Evolutionary conservation across 345 rosid species (phyloP).

Genomic region (Zanthoxylum bungeanum): DNA sequence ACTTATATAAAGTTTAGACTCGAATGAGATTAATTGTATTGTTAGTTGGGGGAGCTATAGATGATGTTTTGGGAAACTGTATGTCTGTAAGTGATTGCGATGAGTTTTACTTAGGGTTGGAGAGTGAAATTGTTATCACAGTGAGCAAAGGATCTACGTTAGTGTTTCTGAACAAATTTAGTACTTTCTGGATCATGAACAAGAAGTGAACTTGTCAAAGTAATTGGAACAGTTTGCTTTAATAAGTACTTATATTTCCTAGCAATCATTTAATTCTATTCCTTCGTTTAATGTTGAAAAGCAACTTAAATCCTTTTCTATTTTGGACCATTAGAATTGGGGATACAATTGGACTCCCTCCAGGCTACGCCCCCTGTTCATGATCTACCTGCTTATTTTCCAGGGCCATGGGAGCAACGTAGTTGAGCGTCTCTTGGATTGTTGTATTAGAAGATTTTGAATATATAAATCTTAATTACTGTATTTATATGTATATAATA

Average conservation of each 20-base stretch:
- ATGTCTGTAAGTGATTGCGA: background rate
- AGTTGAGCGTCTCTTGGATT: background rate
- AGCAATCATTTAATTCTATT: background rate
- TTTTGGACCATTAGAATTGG: background rate
- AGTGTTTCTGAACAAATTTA: background rate
- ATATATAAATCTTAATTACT: background rate
- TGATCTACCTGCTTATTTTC: background rate
- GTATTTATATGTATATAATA: background rate
- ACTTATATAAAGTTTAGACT: background rate
- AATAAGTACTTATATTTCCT: background rate
- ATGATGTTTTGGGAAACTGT: background rate
- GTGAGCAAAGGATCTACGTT: background rate
- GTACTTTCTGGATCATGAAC: background rate
- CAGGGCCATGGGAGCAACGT: background rate
- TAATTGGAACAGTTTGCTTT: background rate
- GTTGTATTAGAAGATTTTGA: background rate
- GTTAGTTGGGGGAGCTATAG: background rate
- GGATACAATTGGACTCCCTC: background rate
- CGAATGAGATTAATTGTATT: background rate
- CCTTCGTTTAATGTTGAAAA: background rate
- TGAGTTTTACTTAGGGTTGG: background rate
- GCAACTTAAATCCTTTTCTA: background rate
- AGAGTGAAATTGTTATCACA: background rate
- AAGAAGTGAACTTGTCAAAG: background rate
- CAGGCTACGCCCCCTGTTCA: background rate